These are phyloP conservation scores for Fusarium albidum DNA, from an alignment of 2,329 filamentous ascomycete genomes.

Conservation along the genomic window DNA sequence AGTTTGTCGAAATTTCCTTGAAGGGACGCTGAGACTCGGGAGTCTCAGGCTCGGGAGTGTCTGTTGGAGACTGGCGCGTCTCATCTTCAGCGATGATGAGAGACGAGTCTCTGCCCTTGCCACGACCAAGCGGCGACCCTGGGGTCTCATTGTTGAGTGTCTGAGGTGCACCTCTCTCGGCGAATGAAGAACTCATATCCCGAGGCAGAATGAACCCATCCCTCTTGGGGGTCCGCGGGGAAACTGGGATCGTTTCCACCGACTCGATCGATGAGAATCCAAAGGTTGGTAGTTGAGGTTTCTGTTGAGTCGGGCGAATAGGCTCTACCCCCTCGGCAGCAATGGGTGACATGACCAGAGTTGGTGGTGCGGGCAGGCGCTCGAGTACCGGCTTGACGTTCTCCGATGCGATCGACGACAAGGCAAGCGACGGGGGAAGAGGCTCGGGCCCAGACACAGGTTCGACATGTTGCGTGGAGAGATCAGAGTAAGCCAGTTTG, in stretches of 20 bases:
- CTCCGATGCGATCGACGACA: slow-evolving; percentile 40
- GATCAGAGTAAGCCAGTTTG: slow-evolving; percentile 45
- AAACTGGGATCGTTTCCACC: slow-evolving; percentile 56
- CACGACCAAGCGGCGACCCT: slow-evolving; percentile 50
- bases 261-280: slow-evolving; percentile 56
- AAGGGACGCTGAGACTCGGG: slow-evolving; percentile 67
- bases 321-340: slow-evolving; percentile 50
- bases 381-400: slow-evolving; percentile 47
- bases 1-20: slow-evolving; percentile 70
- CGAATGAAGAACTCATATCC: slow-evolving; percentile 48
- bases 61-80: slow-evolving; percentile 61
- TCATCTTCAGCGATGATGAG: slow-evolving; percentile 71
- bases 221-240: slow-evolving; percentile 59
- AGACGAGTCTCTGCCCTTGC: slow-evolving; percentile 50
- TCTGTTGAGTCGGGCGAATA: slow-evolving; percentile 42
- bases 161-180: slow-evolving; percentile 45
- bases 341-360: slow-evolving; percentile 49
- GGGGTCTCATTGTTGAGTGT: slow-evolving; percentile 47
- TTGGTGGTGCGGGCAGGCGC: slow-evolving; percentile 32
- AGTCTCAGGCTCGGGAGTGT: slow-evolving; percentile 52
- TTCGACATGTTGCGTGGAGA: slow-evolving; percentile 49
- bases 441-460: slow-evolving; percentile 43
- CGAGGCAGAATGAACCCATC: slow-evolving; percentile 65
- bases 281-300: slow-evolving; percentile 42
- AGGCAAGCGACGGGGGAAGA: slow-evolving; percentile 14